Evolutionary conservation across 106 monocot genomes (phyloP).

Genomic region (Platanthera guangdongensis): DNA sequence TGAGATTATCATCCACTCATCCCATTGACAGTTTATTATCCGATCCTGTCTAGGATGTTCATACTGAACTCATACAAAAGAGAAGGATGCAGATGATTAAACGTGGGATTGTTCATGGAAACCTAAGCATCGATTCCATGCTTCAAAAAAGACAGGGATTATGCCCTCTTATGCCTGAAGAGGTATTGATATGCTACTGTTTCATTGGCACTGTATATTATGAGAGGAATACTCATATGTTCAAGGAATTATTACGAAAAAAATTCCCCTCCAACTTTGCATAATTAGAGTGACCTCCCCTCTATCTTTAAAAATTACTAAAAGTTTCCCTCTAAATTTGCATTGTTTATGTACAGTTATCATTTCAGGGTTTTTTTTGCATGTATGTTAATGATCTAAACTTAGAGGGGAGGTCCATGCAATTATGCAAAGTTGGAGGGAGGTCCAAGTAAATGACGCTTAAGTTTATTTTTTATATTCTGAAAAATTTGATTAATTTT

Average conservation of each 20-base stretch:
- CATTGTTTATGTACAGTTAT: no score
- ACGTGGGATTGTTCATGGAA: constrained; percentile 50
- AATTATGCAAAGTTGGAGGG: no score
- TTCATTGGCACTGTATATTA: neutral
- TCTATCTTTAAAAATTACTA: no score
- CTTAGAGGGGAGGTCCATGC: no score
- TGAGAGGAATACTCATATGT: neutral
- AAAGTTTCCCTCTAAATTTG: no score
- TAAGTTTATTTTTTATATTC: neutral
- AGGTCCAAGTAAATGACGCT: no score
- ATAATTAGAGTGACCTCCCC: no score
- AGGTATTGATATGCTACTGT: constrained; percentile 32
- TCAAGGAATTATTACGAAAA: no score
- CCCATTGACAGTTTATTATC: constrained; percentile 3
- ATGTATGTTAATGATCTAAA: no score
- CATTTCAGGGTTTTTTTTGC: no score
- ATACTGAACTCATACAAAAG: constrained; percentile 77
- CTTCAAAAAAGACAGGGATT: constrained; percentile 57
- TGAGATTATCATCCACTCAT: neutral
- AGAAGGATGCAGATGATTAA: constrained; percentile 76
- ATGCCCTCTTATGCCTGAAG: constrained; percentile 93
- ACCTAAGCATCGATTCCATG: constrained; percentile 57
- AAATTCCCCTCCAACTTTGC: no score
- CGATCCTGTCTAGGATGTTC: constrained; percentile 57
- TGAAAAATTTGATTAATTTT: neutral